These are phyloP conservation scores for Allium cepa DNA, from an alignment of 106 monocot species.

Conservation along the genomic window DNA sequence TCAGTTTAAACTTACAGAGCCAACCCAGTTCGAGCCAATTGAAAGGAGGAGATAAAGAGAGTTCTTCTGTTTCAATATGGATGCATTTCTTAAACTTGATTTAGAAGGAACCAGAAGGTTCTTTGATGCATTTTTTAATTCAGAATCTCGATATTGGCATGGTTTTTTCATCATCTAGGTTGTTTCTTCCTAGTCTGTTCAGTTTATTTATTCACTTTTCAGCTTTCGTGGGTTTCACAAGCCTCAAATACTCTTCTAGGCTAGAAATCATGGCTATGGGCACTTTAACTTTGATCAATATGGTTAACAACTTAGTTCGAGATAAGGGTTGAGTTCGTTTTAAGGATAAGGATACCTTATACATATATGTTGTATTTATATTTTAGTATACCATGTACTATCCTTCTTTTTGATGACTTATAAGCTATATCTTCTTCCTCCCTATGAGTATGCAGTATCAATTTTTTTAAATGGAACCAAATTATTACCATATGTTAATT, in stretches of 20 bases:
- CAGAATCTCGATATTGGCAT: conserved; percentile 87
- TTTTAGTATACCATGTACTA: no score
- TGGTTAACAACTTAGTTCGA: conserved; percentile 61
- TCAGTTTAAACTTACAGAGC: no score
- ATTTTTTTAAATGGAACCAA: no score
- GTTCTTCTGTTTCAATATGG: conserved; percentile 99
- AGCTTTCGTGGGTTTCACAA: conserved; percentile 60
- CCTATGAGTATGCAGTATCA: no score
- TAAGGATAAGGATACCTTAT: conserved; percentile 7
- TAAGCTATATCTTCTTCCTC: conserved; percentile 8
- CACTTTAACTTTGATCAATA: conserved; percentile 64
- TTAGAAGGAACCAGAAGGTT: conserved; percentile 79
- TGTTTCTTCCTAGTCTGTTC: conserved; percentile 80
- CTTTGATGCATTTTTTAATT: conserved; percentile 85
- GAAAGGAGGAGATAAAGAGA: conserved; percentile 88
- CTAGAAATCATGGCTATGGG: conserved; percentile 94
- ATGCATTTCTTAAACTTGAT: conserved; percentile 85
- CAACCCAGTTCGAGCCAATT: conserved; percentile 36
- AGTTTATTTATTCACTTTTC: conserved; percentile 52
- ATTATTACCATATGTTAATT: no score
- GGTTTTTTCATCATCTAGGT: conserved; percentile 88
- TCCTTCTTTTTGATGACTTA: no score
- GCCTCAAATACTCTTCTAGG: conserved; percentile 68
- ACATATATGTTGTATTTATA: no score
- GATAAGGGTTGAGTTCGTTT: conserved; percentile 33